A percentile compares a stretch with the other conserved stretches of the same genome.
Conservation (phyloP, 1,284 basidiomycete genomes). For the Schizophyllum commune region DNA sequence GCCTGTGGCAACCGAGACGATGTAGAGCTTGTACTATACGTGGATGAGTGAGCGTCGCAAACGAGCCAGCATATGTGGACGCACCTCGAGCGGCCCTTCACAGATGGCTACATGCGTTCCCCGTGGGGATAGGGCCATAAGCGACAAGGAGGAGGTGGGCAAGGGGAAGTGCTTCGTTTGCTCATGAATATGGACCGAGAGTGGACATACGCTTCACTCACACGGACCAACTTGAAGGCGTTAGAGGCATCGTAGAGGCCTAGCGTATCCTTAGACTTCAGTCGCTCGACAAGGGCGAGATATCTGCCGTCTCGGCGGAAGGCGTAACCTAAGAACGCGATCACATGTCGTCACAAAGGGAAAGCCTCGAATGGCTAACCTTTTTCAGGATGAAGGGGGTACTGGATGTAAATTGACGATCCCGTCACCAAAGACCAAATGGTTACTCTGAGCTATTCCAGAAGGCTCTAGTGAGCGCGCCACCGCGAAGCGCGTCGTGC, state of each 20-base stretch:
- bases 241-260: constrained; percentile 75
- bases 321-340: constrained; percentile 52
- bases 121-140: constrained; percentile 74
- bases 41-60: background rate
- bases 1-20: constrained; percentile 65
- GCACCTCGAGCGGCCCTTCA: constrained; percentile 75
- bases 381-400: constrained; percentile 68
- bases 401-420: constrained; percentile 68
- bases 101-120: constrained; percentile 77
- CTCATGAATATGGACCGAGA: constrained; percentile 5
- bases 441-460: constrained; percentile 62
- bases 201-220: constrained; percentile 26
- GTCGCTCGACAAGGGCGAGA: constrained; percentile 76
- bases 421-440: constrained; percentile 73
- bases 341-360: constrained; percentile 7
- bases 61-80: background rate
- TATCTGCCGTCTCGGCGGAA: constrained; percentile 77
- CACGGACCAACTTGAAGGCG: constrained; percentile 66
- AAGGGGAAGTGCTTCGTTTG: constrained; percentile 64
- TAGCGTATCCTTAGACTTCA: constrained; percentile 78
- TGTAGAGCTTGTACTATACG: constrained; percentile 71
- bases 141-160: constrained; percentile 68
- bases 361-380: constrained; percentile 31
- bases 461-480: background rate
- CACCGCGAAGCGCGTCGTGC: background rate